Conservation (phyloP, 2,329 filamentous ascomycete species). For the Botrytis fragariae region DNA sequence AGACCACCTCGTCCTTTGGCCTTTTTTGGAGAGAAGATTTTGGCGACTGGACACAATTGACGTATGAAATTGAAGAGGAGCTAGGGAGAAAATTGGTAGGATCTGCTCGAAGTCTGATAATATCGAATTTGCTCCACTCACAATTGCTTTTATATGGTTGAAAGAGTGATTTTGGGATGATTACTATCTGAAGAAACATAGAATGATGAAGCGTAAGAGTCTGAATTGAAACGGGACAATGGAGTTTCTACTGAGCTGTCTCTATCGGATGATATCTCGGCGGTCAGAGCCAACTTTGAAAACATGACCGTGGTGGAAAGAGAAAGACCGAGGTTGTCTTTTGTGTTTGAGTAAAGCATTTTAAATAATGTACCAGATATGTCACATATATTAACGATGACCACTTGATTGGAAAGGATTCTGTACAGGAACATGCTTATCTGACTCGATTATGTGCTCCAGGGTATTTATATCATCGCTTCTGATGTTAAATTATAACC, state of each 20-base stretch:
- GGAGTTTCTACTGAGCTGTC: neutral
- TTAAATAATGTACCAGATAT: neutral
- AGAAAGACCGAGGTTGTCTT: no score
- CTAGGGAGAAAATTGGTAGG: neutral
- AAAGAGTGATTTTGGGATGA: no score
- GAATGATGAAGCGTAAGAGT: no score
- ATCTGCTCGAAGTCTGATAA: neutral
- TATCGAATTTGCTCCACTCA: neutral
- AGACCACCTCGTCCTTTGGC: neutral
- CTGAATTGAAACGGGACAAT: neutral
- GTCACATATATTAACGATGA: neutral
- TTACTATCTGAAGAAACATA: rapidly evolving
- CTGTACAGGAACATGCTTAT: neutral
- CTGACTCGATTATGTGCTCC: neutral
- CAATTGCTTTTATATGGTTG: neutral
- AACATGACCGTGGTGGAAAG: neutral
- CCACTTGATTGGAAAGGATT: neutral
- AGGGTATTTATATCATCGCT: no score
- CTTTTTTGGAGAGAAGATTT: neutral
- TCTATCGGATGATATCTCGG: neutral
- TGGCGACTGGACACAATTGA: neutral
- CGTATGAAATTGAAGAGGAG: neutral
- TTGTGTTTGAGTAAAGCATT: no score
- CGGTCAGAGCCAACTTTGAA: neutral
- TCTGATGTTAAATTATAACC: neutral